A percentile compares a stretch with the other conserved stretches of the same genome.
These are phyloP conservation scores for Fusarium concolor DNA, from an alignment of 2,329 filamentous ascomycete species.

Conservation along the genomic window DNA sequence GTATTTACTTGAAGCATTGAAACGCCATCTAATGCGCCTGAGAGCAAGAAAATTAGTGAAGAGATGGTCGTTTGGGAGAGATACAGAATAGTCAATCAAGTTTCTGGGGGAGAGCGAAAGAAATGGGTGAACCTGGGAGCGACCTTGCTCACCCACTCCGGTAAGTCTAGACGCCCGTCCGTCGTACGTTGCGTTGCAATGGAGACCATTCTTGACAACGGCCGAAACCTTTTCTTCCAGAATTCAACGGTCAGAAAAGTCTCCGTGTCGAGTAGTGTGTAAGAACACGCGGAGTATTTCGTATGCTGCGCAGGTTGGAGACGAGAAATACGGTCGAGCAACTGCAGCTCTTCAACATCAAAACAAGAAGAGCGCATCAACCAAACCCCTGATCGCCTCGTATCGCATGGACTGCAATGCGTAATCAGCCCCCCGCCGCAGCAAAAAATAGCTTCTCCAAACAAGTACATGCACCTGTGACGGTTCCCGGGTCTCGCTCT, in stretches of 20 bases:
- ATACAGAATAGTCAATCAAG: slow-evolving; percentile 6
- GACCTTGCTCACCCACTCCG: slow-evolving; percentile 5
- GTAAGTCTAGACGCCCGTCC: slow-evolving; percentile 16
- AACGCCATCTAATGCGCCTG: neutral
- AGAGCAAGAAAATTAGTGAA: neutral
- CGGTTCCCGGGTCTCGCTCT: slow-evolving; percentile 16
- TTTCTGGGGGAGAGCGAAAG: slow-evolving; percentile 5
- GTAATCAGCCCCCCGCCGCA: slow-evolving; percentile 21
- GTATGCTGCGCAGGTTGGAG: neutral
- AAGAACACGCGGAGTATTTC: neutral
- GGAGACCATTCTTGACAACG: slow-evolving; percentile 20
- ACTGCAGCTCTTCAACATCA: neutral
- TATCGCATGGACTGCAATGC: slow-evolving; percentile 26
- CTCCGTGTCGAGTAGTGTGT: neutral
- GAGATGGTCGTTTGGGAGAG: neutral
- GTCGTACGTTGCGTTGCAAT: slow-evolving; percentile 27
- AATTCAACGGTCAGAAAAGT: slow-evolving; percentile 4
- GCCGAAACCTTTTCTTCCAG: neutral
- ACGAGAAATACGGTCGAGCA: neutral
- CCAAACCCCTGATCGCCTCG: slow-evolving; percentile 24
- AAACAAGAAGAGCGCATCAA: no score
- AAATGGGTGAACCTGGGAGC: slow-evolving; percentile 5
- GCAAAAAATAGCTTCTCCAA: slow-evolving; percentile 30
- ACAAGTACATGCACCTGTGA: slow-evolving; percentile 15
- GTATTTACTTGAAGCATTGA: neutral